phyloP scores from a whole-genome alignment of 2,329 filamentous ascomycete species.

The Ophiostoma pallidulum region DNA sequence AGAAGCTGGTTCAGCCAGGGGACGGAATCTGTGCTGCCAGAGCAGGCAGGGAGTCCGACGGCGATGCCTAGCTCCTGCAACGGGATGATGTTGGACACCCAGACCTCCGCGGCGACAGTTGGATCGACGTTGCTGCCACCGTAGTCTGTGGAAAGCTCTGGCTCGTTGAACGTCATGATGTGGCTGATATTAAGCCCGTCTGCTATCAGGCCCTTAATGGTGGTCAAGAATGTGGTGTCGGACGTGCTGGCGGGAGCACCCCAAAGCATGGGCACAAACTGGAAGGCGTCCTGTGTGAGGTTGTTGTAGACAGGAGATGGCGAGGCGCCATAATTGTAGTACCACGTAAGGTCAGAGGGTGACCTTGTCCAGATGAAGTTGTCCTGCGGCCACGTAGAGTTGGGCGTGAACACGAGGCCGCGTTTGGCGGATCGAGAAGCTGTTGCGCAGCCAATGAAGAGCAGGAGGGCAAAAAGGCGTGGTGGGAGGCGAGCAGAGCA shows the following conservation, averaged over 20 bases:
- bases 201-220: conserved; percentile 46
- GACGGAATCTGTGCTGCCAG: conserved; percentile 49
- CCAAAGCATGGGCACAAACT: conserved; percentile 79
- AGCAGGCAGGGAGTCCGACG: conserved; percentile 62
- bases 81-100: conserved; percentile 64
- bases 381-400: conserved; percentile 45
- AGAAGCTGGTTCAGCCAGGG: conserved; percentile 61
- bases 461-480: conserved; percentile 8
- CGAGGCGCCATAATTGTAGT: conserved; percentile 64
- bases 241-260: conserved; percentile 41
- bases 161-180: conserved; percentile 72
- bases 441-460: conserved; percentile 15
- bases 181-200: conserved; percentile 50
- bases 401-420: conserved; percentile 60
- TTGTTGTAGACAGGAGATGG: conserved; percentile 46
- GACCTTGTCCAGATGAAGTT: conserved; percentile 53
- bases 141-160: conserved; percentile 45
- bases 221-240: conserved; percentile 51
- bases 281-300: conserved; percentile 44
- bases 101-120: conserved; percentile 52
- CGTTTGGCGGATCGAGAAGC: conserved; percentile 48
- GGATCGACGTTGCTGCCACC: conserved; percentile 58
- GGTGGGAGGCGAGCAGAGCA: background rate
- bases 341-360: conserved; percentile 62
- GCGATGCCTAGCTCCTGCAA: conserved; percentile 54